phyloP scores from a whole-genome alignment of 805 yeast genomes.

The Sugiyamaella chiloensis region DNA sequence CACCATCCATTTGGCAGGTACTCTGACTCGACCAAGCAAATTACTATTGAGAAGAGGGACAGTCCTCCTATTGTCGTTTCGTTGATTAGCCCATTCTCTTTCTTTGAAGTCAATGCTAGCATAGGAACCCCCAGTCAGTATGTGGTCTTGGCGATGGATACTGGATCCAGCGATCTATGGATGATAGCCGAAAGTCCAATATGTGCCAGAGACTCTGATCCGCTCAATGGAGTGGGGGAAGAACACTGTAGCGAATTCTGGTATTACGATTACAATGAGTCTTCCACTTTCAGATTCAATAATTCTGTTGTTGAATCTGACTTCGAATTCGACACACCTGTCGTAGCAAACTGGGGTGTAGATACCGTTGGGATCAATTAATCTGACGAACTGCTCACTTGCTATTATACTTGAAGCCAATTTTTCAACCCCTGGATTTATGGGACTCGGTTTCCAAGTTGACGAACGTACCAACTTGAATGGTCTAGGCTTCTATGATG shows the following conservation, averaged over 20 bases:
- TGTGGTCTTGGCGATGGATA: constrained; percentile 56
- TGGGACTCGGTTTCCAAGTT: constrained; percentile 22
- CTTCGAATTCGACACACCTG: constrained; percentile 26
- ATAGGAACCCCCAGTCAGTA: constrained; percentile 59
- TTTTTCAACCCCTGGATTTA: constrained; percentile 41
- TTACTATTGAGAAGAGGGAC: background rate
- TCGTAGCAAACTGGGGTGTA: constrained; percentile 53
- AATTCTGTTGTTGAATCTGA: constrained; percentile 13
- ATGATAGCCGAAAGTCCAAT: constrained; percentile 21
- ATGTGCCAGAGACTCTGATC: constrained; percentile 3
- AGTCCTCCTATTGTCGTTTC: background rate
- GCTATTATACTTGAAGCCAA: constrained; percentile 70
- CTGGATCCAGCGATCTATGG: constrained; percentile 73
- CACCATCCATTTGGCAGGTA: constrained; percentile 20
- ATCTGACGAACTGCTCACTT: constrained; percentile 54
- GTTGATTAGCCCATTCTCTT: constrained; percentile 25
- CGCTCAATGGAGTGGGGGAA: background rate
- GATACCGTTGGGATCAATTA: constrained; percentile 44
- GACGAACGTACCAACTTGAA: constrained; percentile 17
- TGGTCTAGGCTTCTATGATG: background rate
- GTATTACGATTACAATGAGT: constrained; percentile 9
- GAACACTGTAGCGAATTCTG: constrained; percentile 9
- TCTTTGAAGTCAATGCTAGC: constrained; percentile 23
- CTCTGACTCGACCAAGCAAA: background rate
- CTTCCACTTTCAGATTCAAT: constrained; percentile 22